Evolutionary conservation across 768 basidiomycete species (phyloP), one percentile per base, ranked within the genome.

Genomic region (Phanerochaete carnosa): DNA sequence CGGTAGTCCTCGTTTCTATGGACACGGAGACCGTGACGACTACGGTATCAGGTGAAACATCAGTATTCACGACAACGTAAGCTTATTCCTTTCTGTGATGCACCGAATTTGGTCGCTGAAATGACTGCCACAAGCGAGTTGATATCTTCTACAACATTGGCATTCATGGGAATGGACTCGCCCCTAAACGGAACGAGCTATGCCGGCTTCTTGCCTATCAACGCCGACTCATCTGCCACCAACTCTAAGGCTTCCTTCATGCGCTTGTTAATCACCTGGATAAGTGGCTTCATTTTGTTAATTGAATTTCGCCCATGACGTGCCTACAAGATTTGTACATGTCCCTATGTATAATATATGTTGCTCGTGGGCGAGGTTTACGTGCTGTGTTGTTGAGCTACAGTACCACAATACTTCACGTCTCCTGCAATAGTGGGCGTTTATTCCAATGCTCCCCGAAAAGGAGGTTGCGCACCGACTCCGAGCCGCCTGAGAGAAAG

Each of bases 181-280:
- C 47, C 52, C n/a, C 58, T 55, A 12, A 33, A 39, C 23, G 32
- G 32, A 26, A 59, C 63, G 19, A 49, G 62, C 30, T 63, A 58
- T 43, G 66, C 59, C 5, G 68, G 66, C 3, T 62, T 72, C 43
- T 64, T 72, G 5, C 70, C 70, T 16, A 67, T 72, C 43, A 72
- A 65, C 47, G 45, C 43, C 32, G 57, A 43, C 39, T 43, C 54
- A 16, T 45, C 58, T 16, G 35, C 58, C 15, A 4, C 19, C 39
- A 43, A 4, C 11, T 9, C 4, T 4, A 7, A 19, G 11, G 19
- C 4, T 19, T 19, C 39, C 11, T 19, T 43, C 39, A 19, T 4
- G 11, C 8, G 11, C 11, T 4, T 43, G 4, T 19, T 43, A 19
- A 4, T 43, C 8, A 19, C 19, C 19, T 43, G 11, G 39, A 43